Evolutionary conservation across 2,329 filamentous ascomycete species (phyloP), one percentile per base, ranked within the genome.

Genomic region (Aspergillus piperis): DNA sequence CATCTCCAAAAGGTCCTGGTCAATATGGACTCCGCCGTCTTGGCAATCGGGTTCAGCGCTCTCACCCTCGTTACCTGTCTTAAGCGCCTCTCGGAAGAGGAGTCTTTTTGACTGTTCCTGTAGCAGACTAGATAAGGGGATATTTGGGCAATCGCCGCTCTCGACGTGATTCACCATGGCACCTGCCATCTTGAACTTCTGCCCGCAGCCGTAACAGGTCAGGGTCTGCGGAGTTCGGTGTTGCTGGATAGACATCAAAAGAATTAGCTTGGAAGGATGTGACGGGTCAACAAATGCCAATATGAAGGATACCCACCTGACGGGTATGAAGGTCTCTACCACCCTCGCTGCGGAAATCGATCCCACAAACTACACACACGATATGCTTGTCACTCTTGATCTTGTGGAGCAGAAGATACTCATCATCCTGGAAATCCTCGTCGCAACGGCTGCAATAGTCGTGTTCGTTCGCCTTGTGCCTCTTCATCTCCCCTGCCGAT

Each of bases 131-230:
- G 69, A 60, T 0, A 73, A 64, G 2, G 63, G 66, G 62, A 86
- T 82, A 2, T 70, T 71, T 0, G 63, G 51, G 67, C 86, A 88
- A 38, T 81, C 70, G 19, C 80, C 80, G 8, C 77, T 74, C 65
- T 88, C 84, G 19, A 87, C 77, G 64, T 88, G 86, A 15, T 73
- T 72, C 59, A 87, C 80, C 41, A 86, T 71, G 5, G 75, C 73
- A 6, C 77, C 73, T 0, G 84, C 84, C 8, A 77, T 76, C 11
- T 71, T 73, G 70, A 86, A 88, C 2, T 74, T 68, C 8, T 67
- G 61, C 4, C 71, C 64, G 67, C 86, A 88, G 15, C 73, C 75
- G 30, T 62, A 60, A 67, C 86, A 88, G 3, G 69, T 65, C 50
- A 87, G 73, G 42, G 80, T 73, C 61, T 86, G 84, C 5, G 80